These are phyloP conservation scores for Metarhizium anisopliae DNA, from an alignment of 2,329 filamentous ascomycete genomes.

Conservation along the genomic window DNA sequence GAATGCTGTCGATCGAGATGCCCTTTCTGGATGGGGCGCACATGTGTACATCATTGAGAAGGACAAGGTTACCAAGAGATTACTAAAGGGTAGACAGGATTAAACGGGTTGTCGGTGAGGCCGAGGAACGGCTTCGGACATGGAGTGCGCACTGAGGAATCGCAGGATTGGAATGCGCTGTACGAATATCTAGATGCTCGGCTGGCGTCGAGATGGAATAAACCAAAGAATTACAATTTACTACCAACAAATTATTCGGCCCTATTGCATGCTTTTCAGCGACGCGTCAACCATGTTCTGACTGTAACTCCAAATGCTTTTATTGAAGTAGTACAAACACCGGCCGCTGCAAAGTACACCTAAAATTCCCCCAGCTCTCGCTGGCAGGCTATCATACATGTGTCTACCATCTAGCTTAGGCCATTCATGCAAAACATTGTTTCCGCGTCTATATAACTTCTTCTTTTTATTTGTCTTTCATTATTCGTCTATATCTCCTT, in stretches of 20 bases:
- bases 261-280: background rate
- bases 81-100: constrained; percentile 97
- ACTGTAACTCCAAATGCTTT: background rate
- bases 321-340: background rate
- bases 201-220: constrained; percentile 2
- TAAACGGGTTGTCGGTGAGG: constrained; percentile 30
- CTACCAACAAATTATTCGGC: background rate
- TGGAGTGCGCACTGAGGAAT: constrained; percentile 3
- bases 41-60: constrained; percentile 99
- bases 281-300: background rate
- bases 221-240: background rate
- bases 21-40: constrained; percentile 93
- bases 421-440: constrained; percentile 3
- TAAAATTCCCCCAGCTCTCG: constrained; percentile 1
- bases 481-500: constrained; percentile 32
- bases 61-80: constrained; percentile 97
- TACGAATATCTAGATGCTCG: constrained; percentile 13
- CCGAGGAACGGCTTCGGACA: constrained; percentile 8
- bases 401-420: constrained; percentile 20
- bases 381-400: constrained; percentile 18
- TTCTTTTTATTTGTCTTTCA: constrained; percentile 11
- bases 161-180: constrained; percentile 1
- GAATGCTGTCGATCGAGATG: constrained; percentile 94
- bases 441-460: background rate
- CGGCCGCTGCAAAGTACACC: background rate